phyloP scores from a whole-genome alignment of 163 green algal genomes.

The Volvox carteri region DNA sequence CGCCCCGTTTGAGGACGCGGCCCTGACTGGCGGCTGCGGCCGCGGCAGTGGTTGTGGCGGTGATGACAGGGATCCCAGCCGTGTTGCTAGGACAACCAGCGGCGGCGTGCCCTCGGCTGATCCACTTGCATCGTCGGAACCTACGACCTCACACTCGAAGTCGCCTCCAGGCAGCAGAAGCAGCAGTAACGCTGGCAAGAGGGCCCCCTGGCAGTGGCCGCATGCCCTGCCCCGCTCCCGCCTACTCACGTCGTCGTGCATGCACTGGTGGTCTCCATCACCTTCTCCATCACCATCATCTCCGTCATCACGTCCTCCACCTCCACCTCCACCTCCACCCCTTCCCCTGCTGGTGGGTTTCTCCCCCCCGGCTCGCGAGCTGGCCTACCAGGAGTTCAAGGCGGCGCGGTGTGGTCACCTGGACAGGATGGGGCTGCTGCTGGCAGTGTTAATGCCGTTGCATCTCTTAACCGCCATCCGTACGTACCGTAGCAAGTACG shows the following conservation, averaged over 20 bases:
- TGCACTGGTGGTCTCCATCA: not conserved
- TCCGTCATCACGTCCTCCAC: not conserved
- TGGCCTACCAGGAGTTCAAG: constrained; percentile 26
- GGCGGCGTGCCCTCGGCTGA: no score
- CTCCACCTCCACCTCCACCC: not conserved
- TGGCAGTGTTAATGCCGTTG: not conserved
- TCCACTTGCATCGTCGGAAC: no score
- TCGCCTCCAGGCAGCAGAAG: not conserved
- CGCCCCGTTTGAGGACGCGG: no score
- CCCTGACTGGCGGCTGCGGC: no score
- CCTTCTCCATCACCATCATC: not conserved
- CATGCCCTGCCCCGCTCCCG: no score
- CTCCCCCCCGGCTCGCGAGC: not conserved
- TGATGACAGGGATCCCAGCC: no score
- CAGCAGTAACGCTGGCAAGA: not conserved
- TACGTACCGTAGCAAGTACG: not conserved
- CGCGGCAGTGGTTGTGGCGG: no score
- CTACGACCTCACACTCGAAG: no score
- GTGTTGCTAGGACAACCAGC: no score
- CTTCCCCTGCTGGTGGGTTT: constrained; percentile 4
- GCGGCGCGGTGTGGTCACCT: not conserved
- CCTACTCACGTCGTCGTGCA: no score
- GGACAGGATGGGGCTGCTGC: not conserved
- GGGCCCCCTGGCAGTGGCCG: not conserved
- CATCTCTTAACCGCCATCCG: not conserved